Evolutionary conservation across 148 eudicot species (phyloP).

Genomic region (Talinum fruticosum): DNA sequence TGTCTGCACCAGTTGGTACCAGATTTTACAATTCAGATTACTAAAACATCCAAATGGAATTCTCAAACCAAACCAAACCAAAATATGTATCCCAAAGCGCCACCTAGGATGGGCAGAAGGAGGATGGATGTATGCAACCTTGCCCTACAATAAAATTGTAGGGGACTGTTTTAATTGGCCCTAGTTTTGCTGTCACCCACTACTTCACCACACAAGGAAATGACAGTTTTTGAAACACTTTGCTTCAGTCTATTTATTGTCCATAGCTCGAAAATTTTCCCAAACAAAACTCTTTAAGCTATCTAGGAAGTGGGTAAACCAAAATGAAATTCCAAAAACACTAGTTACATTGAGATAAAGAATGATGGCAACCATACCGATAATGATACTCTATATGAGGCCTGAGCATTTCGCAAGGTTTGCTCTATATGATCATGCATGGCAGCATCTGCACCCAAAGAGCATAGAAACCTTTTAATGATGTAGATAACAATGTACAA

Average conservation of each 20-base stretch:
- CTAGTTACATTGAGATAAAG: background rate
- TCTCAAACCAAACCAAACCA: background rate
- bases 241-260: background rate
- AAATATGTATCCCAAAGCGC: background rate
- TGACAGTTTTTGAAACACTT: no score
- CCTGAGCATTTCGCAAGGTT: constrained; percentile 59
- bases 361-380: constrained; percentile 44
- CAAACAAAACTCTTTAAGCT: background rate
- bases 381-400: constrained; percentile 65
- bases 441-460: constrained; percentile 49
- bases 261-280: background rate
- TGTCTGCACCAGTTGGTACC: constrained; percentile 38
- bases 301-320: background rate
- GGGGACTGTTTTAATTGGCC: background rate
- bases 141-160: background rate
- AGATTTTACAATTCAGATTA: background rate
- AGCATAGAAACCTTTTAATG: constrained; percentile 12
- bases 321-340: background rate
- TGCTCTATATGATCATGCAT: constrained; percentile 72
- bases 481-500: constrained; percentile 2
- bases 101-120: background rate
- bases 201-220: no score
- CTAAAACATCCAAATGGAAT: background rate
- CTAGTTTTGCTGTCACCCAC: background rate
- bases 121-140: background rate